Evolutionary conservation across 805 yeast genomes (phyloP).

Genomic region (Yarrowia sp.): DNA sequence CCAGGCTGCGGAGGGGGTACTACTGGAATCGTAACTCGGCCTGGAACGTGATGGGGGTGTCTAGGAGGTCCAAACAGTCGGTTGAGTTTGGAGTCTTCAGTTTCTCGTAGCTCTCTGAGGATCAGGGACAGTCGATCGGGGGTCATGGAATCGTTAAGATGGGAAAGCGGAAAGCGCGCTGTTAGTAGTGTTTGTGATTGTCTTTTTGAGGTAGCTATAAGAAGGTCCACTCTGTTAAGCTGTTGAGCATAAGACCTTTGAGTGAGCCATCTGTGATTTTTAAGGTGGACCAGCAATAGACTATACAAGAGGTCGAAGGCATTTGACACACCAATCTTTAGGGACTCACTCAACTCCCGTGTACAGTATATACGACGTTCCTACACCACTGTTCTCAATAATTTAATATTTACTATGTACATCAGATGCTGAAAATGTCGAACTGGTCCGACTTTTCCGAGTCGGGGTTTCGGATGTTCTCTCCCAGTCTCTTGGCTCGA

Average conservation of each 20-base stretch:
- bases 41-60: constrained; percentile 7
- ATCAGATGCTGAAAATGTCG: constrained; percentile 30
- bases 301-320: too few species aligned
- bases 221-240: neutral
- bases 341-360: too few species aligned
- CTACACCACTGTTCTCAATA: neutral
- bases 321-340: too few species aligned
- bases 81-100: neutral
- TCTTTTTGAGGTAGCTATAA: too few species aligned
- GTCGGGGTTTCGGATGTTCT: constrained; percentile 8
- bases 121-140: constrained; percentile 9
- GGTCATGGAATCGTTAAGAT: neutral
- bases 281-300: neutral
- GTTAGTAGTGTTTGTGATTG: neutral
- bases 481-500: neutral
- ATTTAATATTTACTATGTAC: constrained; percentile 26
- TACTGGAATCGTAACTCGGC: neutral
- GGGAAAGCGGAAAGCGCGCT: constrained; percentile 18
- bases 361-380: too few species aligned
- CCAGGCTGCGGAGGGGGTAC: neutral
- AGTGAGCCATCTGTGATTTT: too few species aligned
- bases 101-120: constrained; percentile 1
- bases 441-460: constrained; percentile 1
- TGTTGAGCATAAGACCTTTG: neutral
- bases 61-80: neutral